Percentiles rank a stretch among this genome's conserved stretches.
These are phyloP conservation scores for Radiomyces spectabilis DNA, from an alignment of 192 early-diverging fungal species.

Conservation along the genomic window DNA sequence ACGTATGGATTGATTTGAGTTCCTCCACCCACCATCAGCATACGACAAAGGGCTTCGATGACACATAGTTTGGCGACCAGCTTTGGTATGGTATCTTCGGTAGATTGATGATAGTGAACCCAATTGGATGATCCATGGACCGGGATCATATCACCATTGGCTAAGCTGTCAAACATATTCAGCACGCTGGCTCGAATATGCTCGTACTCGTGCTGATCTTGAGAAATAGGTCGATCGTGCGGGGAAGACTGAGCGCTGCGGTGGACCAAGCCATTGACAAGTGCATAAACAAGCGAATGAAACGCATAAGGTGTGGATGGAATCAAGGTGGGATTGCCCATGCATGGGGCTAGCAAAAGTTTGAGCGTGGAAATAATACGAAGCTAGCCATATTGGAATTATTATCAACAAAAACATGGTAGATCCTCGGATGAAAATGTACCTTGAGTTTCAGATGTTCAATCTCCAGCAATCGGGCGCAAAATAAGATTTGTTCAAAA, in stretches of 20 bases:
- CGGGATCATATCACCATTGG: conserved; percentile 6
- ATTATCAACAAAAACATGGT: neutral
- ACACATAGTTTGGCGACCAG: conserved; percentile 4
- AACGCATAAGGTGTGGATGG: conserved; percentile 23
- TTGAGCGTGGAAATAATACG: conserved; percentile 19
- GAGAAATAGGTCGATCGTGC: neutral
- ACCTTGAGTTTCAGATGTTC: conserved; percentile 21
- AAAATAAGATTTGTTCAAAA: conserved; percentile 24
- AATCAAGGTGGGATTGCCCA: conserved; percentile 3
- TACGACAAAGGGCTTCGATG: conserved; percentile 14
- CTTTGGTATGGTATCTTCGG: neutral
- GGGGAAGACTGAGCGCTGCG: neutral
- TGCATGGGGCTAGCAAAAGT: conserved; percentile 4
- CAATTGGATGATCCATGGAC: conserved; percentile 4
- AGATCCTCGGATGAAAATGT: neutral
- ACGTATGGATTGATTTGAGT: conserved; percentile 2
- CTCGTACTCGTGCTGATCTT: neutral
- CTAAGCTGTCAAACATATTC: conserved; percentile 7
- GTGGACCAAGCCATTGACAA: conserved; percentile 18
- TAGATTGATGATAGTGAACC: conserved; percentile 3
- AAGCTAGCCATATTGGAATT: conserved; percentile 6
- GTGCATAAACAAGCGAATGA: conserved; percentile 27
- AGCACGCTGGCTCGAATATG: conserved; percentile 5
- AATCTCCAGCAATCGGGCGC: conserved; percentile 17
- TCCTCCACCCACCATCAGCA: neutral